phyloP scores from a whole-genome alignment of 1,284 basidiomycete genomes.

The Cutaneotrichosporon cutaneum region DNA sequence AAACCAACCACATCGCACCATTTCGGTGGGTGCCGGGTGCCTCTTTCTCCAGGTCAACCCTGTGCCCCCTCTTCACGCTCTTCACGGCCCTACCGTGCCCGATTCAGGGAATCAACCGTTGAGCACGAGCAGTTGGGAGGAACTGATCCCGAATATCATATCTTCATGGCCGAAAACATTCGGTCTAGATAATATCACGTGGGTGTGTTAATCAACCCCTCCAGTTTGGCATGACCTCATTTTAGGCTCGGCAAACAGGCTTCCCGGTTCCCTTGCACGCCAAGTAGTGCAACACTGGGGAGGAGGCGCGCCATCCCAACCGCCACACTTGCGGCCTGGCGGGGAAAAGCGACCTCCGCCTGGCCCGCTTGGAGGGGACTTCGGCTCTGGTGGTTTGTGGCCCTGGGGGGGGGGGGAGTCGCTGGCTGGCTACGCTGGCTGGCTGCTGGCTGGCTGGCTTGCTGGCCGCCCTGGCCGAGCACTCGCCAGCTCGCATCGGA shows the following conservation, averaged over 20 bases:
- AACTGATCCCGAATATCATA: too few relatives aligned
- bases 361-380: not conserved
- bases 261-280: too few relatives aligned
- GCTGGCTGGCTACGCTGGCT: not conserved
- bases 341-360: not conserved
- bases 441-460: constrained; percentile 9
- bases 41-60: too few relatives aligned
- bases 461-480: not conserved
- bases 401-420: too few relatives aligned
- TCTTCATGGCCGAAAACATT: too few relatives aligned
- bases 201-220: too few relatives aligned
- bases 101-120: not conserved
- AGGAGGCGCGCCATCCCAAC: not conserved
- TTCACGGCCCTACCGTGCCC: not conserved
- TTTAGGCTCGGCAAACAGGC: too few relatives aligned
- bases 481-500: constrained; percentile 2
- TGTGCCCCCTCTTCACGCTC: not conserved
- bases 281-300: too few relatives aligned
- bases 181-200: too few relatives aligned
- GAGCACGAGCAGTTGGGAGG: too few relatives aligned
- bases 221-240: too few relatives aligned
- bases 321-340: not conserved
- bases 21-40: not conserved
- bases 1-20: not conserved
- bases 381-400: not conserved